Percentiles rank a stretch among this genome's conserved stretches.
Evolutionary conservation across 2,329 filamentous ascomycete species (phyloP).

Genomic region (Chaetothyriales sp.): DNA sequence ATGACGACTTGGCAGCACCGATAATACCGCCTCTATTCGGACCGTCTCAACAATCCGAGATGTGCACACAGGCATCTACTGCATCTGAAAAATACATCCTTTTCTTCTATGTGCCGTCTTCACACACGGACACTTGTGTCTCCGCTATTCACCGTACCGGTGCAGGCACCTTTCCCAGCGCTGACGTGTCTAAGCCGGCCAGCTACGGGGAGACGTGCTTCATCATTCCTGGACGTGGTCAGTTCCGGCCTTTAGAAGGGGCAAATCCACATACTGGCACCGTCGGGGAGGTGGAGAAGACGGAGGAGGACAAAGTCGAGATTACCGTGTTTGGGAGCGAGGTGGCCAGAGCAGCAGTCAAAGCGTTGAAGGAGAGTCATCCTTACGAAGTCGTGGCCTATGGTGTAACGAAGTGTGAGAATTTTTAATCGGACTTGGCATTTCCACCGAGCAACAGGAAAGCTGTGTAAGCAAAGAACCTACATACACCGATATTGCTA

Average conservation of each 20-base stretch:
- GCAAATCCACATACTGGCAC: conserved; percentile 30
- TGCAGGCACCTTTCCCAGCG: conserved; percentile 29
- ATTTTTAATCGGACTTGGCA: neutral
- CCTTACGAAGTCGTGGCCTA: conserved; percentile 34
- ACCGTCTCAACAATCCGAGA: neutral
- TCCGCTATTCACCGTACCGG: conserved; percentile 30
- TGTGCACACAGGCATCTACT: neutral
- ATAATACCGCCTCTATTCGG: neutral
- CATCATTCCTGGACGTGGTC: conserved; percentile 27
- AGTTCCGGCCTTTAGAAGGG: conserved; percentile 28
- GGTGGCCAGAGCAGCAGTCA: conserved; percentile 27
- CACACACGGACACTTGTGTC: conserved; percentile 28
- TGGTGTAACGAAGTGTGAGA: conserved; percentile 32
- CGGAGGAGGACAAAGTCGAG: conserved; percentile 32
- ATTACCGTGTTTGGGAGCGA: conserved; percentile 29
- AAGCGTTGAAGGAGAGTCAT: conserved; percentile 30
- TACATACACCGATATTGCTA: neutral
- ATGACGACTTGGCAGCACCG: too few species aligned
- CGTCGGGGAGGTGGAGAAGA: conserved; percentile 26
- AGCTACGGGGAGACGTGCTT: conserved; percentile 28
- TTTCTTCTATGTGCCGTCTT: conserved; percentile 30
- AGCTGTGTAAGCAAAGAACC: neutral
- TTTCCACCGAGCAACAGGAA: neutral
- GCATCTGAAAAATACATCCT: conserved; percentile 24
- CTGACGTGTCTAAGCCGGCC: conserved; percentile 14